Percentiles rank a stretch among this genome's conserved stretches.
These are phyloP conservation scores for Lactarius pseudohatsudake DNA, from an alignment of 768 basidiomycete species.

Conservation along the genomic window DNA sequence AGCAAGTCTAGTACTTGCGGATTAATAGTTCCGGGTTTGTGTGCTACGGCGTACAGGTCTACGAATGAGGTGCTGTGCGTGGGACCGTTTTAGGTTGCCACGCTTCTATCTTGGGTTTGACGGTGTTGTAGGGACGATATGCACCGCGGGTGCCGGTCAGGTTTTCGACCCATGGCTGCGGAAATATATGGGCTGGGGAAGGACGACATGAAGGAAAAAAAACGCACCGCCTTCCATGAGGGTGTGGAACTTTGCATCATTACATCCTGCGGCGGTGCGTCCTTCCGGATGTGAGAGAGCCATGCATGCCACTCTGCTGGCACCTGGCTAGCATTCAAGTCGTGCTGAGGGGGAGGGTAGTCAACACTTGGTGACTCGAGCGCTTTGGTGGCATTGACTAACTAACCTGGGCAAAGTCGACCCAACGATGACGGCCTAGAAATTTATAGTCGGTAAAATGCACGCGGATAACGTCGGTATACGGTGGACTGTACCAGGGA, in stretches of 20 bases:
- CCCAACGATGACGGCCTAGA: slow-evolving; percentile 93
- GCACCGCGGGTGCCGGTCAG: slow-evolving; percentile 92
- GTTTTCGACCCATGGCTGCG: slow-evolving; percentile 81
- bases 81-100: slow-evolving; percentile 77
- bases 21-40: slow-evolving; percentile 3
- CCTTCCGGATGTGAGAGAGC: slow-evolving; percentile 85
- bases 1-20: slow-evolving; percentile 77
- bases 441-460: background rate
- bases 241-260: slow-evolving; percentile 68
- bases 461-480: too few relatives aligned
- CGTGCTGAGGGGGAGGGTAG: slow-evolving; percentile 49
- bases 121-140: slow-evolving; percentile 87
- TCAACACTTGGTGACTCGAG: background rate
- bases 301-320: slow-evolving; percentile 98
- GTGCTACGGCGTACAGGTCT: slow-evolving; percentile 17
- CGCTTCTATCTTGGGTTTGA: slow-evolving; percentile 71
- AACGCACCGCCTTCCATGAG: slow-evolving; percentile 80
- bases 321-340: slow-evolving; percentile 90
- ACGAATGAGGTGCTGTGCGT: slow-evolving; percentile 40
- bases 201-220: background rate
- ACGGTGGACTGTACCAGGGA: slow-evolving; percentile 66
- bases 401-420: slow-evolving; percentile 89
- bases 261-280: slow-evolving; percentile 73
- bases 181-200: background rate
- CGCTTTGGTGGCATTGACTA: slow-evolving; percentile 25